phyloP scores from a whole-genome alignment of 1,139 yeast genomes.

The Taiozyma sp. region DNA sequence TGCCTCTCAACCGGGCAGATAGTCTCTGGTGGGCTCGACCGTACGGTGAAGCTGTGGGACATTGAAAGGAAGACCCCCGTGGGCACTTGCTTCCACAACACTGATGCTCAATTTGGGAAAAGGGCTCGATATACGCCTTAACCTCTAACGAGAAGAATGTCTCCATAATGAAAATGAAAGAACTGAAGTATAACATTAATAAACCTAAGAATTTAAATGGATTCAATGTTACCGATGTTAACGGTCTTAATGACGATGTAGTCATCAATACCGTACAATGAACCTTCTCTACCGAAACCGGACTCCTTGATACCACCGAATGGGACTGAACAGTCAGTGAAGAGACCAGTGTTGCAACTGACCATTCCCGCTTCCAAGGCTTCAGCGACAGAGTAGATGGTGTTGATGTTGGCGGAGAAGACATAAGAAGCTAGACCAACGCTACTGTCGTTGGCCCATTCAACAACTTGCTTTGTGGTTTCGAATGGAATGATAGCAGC shows the following conservation, averaged over 20 bases:
- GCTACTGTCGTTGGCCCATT: slow-evolving; percentile 61
- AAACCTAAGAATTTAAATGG: slow-evolving; percentile 1
- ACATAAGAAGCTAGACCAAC: slow-evolving; percentile 82
- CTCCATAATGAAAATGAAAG: slow-evolving; percentile 23
- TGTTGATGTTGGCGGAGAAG: slow-evolving; percentile 60
- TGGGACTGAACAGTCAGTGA: slow-evolving; percentile 69
- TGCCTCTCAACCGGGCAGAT: slow-evolving; percentile 30
- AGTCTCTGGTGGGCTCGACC: slow-evolving; percentile 82
- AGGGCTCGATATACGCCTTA: slow-evolving; percentile 60
- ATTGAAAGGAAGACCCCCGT: slow-evolving; percentile 23
- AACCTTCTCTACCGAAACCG: slow-evolving; percentile 83
- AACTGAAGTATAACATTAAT: not conserved
- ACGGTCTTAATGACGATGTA: slow-evolving; percentile 63
- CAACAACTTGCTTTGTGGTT: slow-evolving; percentile 64
- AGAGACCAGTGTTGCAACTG: slow-evolving; percentile 68
- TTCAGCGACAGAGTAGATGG: slow-evolving; percentile 64
- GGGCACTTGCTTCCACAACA: slow-evolving; percentile 1
- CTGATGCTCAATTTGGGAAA: slow-evolving; percentile 5
- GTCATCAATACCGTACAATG: slow-evolving; percentile 71
- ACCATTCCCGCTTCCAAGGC: slow-evolving; percentile 80
- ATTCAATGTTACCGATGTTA: slow-evolving; percentile 35
- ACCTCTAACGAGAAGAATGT: slow-evolving; percentile 41
- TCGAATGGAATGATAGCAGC: slow-evolving; percentile 71
- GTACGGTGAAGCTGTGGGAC: slow-evolving; percentile 67
- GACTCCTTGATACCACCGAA: slow-evolving; percentile 81